phyloP scores from a whole-genome alignment of 2,329 filamentous ascomycete species.

The Akanthomyces lecanii region DNA sequence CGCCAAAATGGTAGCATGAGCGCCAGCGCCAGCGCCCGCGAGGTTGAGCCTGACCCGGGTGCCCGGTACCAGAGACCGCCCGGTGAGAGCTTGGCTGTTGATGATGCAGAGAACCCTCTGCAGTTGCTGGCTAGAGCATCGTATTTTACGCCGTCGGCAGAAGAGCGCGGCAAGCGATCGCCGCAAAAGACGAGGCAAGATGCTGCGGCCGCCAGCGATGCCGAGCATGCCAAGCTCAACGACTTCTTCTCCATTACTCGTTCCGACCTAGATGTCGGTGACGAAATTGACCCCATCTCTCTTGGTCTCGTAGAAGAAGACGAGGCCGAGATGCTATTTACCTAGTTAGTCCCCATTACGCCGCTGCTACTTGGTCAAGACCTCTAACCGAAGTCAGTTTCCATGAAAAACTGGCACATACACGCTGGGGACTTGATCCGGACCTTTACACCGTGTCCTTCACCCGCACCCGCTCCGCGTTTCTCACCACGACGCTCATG shows the following conservation, averaged over 20 bases:
- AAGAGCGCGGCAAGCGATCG: constrained; percentile 27
- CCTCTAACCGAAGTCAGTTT: constrained; percentile 44
- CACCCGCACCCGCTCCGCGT: constrained; percentile 63
- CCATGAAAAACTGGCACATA: constrained; percentile 66
- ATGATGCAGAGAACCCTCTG: constrained; percentile 71
- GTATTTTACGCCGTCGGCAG: constrained; percentile 56
- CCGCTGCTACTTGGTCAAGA: not conserved
- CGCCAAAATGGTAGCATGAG: not conserved
- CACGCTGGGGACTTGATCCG: constrained; percentile 69
- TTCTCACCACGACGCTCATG: constrained; percentile 67
- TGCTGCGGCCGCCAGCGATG: constrained; percentile 28
- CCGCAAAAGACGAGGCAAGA: constrained; percentile 22
- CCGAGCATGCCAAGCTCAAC: constrained; percentile 39
- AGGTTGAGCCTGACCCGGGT: not conserved
- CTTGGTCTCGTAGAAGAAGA: constrained; percentile 62
- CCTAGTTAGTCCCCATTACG: constrained; percentile 50
- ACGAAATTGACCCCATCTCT: constrained; percentile 65
- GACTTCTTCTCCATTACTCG: constrained; percentile 64
- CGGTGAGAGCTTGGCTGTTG: constrained; percentile 56
- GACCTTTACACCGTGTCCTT: constrained; percentile 61
- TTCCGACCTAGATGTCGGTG: constrained; percentile 58
- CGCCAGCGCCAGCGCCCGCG: not conserved
- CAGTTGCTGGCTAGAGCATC: constrained; percentile 70
- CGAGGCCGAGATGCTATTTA: constrained; percentile 61
- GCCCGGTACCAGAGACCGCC: constrained; percentile 19